Evolutionary conservation across 805 yeast species (phyloP), one percentile per base, ranked within the genome.

Genomic region (Maudiozyma bulderi): DNA sequence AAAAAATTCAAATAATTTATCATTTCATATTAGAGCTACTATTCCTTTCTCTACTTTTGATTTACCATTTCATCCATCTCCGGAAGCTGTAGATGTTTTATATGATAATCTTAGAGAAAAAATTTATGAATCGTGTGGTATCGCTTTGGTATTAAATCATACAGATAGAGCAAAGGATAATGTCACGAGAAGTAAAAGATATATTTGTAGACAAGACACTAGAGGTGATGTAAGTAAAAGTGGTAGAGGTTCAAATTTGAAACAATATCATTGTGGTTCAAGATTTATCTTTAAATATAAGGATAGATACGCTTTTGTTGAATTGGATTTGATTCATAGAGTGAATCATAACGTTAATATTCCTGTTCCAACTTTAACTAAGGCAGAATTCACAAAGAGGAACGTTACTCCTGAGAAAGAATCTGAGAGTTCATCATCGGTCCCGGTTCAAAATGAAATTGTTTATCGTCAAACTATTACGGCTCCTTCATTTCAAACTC

Each of bases 121-220:
- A 13, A 40, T 40, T 7, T 30, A 40, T 15, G 33, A 40, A 13
- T n/a, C 33, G 1, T 28, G 33, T n/a, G 43, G 43, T 5, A 28
- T 40, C 13, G 43, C 33, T 30, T 40, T 40, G 13, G 43, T 40
- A 7, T n/a, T 40, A n/a, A 40, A 40, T n/a, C 43, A 40, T 30
- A 40, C 43, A 26, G 43, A 40, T 30, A 40, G 43, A n/a, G 43
- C 43, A 11, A 40, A 40, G 10, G 43, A 40, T 30, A 40, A 40
- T 11, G 43, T 40, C 4, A 40, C 43, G 1, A 40, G 43, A 30
- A 29, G 33, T 29, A 40, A 40, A 30, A 28, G 43, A n/a, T 40
- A 40, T n/a, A 40, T 40, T 13, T 40, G 43, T 30, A 13, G 43
- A 10, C 43, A 40, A n/a, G 43, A 40, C 14, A 30, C 13, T 7